Evolutionary conservation across 768 basidiomycete species (phyloP).

Genomic region (Phylloporus sp.): DNA sequence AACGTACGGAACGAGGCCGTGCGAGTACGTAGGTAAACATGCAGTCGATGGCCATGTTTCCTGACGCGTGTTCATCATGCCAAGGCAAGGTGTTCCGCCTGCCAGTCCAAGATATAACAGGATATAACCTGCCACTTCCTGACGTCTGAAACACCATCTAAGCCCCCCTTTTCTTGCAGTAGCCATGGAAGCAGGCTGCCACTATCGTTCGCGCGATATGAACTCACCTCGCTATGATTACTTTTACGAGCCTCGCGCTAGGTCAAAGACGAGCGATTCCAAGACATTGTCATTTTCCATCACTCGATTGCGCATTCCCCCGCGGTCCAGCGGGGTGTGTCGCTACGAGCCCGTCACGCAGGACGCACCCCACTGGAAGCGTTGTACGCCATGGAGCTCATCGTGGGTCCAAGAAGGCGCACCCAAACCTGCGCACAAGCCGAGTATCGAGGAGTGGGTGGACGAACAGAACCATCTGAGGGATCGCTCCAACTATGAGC

Average conservation of each 20-base stretch:
- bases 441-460: constrained; percentile 63
- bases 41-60: constrained; percentile 16
- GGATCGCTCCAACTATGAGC: constrained; percentile 26
- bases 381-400: constrained; percentile 27
- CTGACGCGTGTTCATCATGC: constrained; percentile 29
- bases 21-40: constrained; percentile 29
- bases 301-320: constrained; percentile 21
- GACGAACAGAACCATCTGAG: constrained; percentile 44
- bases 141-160: constrained; percentile 9
- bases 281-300: constrained; percentile 7
- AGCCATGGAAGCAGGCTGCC: constrained; percentile 28
- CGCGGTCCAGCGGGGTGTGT: constrained; percentile 14
- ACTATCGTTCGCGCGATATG: constrained; percentile 23
- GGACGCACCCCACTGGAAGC: constrained; percentile 24
- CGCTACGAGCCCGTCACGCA: constrained; percentile 12
- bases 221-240: constrained; percentile 19
- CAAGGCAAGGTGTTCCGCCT: constrained; percentile 25
- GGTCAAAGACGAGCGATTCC: constrained; percentile 23
- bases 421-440: constrained; percentile 38
- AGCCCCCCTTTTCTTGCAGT: constrained; percentile 9
- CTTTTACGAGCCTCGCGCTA: constrained; percentile 10
- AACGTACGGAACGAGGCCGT: constrained; percentile 24
- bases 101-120: constrained; percentile 30
- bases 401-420: constrained; percentile 48
- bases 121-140: constrained; percentile 16